Evolutionary conservation across 805 yeast species (phyloP).

Genomic region (Teunomyces cretensis): DNA sequence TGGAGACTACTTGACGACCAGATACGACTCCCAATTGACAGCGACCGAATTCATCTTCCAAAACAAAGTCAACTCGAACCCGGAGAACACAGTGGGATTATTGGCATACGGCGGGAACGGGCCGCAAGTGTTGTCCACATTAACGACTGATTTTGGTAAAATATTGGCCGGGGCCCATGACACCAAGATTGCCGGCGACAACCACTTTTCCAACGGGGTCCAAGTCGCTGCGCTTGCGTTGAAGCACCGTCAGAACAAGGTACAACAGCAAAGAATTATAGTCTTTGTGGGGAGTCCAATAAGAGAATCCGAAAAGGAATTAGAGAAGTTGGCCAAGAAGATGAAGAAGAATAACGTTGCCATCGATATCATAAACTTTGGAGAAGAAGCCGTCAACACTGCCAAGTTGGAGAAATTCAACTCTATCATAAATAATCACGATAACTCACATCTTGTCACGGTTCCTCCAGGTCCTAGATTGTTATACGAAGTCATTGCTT

Average conservation of each 20-base stretch:
- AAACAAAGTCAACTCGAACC: conserved; percentile 82
- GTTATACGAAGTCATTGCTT: conserved; percentile 75
- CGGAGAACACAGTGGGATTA: conserved; percentile 91
- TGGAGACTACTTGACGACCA: conserved; percentile 86
- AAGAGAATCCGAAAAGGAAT: conserved; percentile 61
- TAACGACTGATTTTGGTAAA: conserved; percentile 85
- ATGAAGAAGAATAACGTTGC: conserved; percentile 92
- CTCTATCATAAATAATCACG: conserved; percentile 70
- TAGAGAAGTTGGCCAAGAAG: conserved; percentile 83
- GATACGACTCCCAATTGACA: conserved; percentile 91
- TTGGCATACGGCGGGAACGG: conserved; percentile 83
- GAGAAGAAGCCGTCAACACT: conserved; percentile 80
- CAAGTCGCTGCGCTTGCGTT: conserved; percentile 91
- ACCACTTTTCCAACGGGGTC: conserved; percentile 75
- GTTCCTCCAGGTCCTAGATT: conserved; percentile 86
- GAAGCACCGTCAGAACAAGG: conserved; percentile 93
- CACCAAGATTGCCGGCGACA: conserved; percentile 63
- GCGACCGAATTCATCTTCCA: conserved; percentile 85
- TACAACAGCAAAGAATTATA: conserved; percentile 86
- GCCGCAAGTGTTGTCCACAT: conserved; percentile 84
- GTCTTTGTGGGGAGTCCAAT: conserved; percentile 90
- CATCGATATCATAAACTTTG: conserved; percentile 86
- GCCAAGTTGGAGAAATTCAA: conserved; percentile 77
- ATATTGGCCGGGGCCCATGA: conserved; percentile 82
- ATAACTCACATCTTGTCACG: conserved; percentile 78